These are phyloP conservation scores for Alisma plantagoaquatica DNA, from an alignment of 106 monocot species.

Conservation along the genomic window DNA sequence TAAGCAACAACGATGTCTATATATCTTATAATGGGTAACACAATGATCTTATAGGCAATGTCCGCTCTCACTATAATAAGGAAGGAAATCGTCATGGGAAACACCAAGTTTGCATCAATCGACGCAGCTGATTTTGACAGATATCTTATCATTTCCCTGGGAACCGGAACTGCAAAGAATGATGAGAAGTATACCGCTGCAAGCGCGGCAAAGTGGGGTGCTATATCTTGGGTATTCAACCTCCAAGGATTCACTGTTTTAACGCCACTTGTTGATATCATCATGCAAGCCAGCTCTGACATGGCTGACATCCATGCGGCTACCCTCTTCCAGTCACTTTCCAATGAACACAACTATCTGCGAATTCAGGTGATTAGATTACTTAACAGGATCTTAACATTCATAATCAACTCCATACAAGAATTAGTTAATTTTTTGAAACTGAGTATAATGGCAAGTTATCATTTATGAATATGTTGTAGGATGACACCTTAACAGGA, in stretches of 20 bases:
- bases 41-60: conserved; percentile 20
- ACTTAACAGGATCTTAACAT: too few relatives aligned
- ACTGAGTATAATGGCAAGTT: too few relatives aligned
- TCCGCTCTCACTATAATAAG: conserved; percentile 7
- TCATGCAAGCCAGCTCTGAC: conserved; percentile 35
- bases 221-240: conserved; percentile 25
- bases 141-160: conserved; percentile 33
- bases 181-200: conserved; percentile 19
- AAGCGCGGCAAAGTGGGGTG: conserved; percentile 21
- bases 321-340: conserved; percentile 26
- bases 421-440: too few relatives aligned
- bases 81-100: conserved; percentile 13
- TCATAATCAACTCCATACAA: too few relatives aligned
- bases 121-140: too few relatives aligned
- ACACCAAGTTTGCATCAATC: conserved; percentile 14
- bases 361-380: background rate
- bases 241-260: too few relatives aligned
- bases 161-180: conserved; percentile 16
- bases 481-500: conserved; percentile 9
- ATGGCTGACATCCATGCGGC: conserved; percentile 43
- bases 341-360: conserved; percentile 6
- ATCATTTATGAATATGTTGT: too few relatives aligned
- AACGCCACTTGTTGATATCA: conserved; percentile 17
- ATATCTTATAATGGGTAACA: too few relatives aligned
- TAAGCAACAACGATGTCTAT: too few relatives aligned